Evolutionary conservation across 2,329 filamentous ascomycete species (phyloP).

Genomic region (Apiospora arundinis): DNA sequence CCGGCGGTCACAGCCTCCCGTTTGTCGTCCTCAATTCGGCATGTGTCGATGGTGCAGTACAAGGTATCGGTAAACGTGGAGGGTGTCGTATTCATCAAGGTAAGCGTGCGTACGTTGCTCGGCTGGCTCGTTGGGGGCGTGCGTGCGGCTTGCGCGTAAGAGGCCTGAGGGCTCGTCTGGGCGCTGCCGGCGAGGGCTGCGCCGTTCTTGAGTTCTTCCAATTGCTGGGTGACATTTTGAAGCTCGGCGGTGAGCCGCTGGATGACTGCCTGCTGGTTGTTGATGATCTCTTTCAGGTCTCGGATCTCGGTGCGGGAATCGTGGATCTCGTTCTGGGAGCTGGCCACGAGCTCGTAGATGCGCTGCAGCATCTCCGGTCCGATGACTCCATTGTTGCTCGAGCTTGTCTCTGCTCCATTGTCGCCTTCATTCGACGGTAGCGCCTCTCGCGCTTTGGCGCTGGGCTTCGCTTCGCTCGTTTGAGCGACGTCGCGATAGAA

Average conservation of each 20-base stretch:
- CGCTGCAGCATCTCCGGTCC: too few relatives aligned
- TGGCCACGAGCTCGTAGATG: not conserved
- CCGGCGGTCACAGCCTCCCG: too few relatives aligned
- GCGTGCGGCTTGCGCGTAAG: not conserved
- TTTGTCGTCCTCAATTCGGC: too few relatives aligned
- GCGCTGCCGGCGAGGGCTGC: too few relatives aligned
- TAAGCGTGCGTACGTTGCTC: not conserved
- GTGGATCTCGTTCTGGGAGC: not conserved
- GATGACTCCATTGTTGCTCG: not conserved
- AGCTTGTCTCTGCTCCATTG: not conserved
- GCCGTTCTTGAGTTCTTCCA: not conserved
- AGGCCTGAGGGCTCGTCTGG: not conserved
- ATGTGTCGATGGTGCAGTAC: too few relatives aligned
- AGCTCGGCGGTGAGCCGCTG: slow-evolving; percentile 1
- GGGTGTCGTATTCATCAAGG: not conserved
- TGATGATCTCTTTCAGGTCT: slow-evolving; percentile 5
- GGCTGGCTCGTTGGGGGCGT: slow-evolving; percentile 8
- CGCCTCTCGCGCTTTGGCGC: too few relatives aligned
- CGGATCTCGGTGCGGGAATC: too few relatives aligned
- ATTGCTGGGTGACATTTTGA: not conserved
- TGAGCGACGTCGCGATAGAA: too few relatives aligned
- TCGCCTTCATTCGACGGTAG: too few relatives aligned
- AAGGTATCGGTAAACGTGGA: too few relatives aligned
- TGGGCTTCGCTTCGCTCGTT: too few relatives aligned
- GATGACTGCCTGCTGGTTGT: not conserved